These are phyloP conservation scores for Juglanconis oblonga DNA, from an alignment of 2,329 filamentous ascomycete genomes.

Conservation along the genomic window DNA sequence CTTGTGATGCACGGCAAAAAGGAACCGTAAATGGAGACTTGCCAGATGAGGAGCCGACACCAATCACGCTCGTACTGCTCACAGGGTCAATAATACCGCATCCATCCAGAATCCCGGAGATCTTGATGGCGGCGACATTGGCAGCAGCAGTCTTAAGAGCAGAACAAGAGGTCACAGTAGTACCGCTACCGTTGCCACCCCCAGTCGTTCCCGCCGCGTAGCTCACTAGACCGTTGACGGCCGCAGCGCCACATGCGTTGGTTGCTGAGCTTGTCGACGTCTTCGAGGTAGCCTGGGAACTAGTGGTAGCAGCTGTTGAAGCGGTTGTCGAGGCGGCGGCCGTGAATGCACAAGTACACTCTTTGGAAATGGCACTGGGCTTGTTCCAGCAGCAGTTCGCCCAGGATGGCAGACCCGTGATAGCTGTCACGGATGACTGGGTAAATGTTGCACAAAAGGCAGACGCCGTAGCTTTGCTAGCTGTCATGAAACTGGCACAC, in stretches of 20 bases:
- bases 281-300: not conserved
- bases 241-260: constrained; percentile 18
- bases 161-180: constrained; percentile 43
- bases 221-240: constrained; percentile 28
- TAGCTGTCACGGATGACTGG: constrained; percentile 25
- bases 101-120: constrained; percentile 42
- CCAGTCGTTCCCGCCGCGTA: constrained; percentile 40
- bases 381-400: constrained; percentile 26
- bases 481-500: constrained; percentile 32
- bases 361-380: constrained; percentile 27
- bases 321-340: constrained; percentile 19
- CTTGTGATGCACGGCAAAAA: not conserved
- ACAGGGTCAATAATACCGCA: constrained; percentile 41
- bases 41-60: constrained; percentile 41
- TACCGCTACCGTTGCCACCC: constrained; percentile 40
- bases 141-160: constrained; percentile 36
- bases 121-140: constrained; percentile 40
- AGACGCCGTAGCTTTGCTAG: constrained; percentile 28
- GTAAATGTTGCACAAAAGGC: constrained; percentile 33
- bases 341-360: constrained; percentile 25
- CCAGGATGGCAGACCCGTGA: constrained; percentile 23
- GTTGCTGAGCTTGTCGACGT: not conserved
- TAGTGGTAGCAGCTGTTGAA: constrained; percentile 18
- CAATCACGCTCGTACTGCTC: constrained; percentile 50
- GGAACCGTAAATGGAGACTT: constrained; percentile 4